Conservation (phyloP, 2,329 filamentous ascomycete genomes). For the Trichoderma simmonsii region DNA sequence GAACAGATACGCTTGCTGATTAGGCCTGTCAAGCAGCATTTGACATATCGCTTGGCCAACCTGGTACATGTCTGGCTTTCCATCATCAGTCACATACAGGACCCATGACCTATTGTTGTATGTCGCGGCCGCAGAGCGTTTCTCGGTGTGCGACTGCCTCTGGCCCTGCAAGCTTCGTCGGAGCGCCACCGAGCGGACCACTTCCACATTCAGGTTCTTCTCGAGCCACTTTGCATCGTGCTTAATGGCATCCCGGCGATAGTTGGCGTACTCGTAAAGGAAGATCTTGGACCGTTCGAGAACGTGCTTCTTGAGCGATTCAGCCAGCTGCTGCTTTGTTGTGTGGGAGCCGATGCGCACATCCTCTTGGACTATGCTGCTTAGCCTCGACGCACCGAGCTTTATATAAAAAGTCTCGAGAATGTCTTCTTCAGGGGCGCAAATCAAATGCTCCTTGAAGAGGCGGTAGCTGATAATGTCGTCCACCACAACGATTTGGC, state of each 20-base stretch:
- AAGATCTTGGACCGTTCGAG: slow-evolving; percentile 88
- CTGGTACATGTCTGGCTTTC: slow-evolving; percentile 80
- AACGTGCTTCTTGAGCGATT: slow-evolving; percentile 73
- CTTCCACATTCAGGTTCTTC: slow-evolving; percentile 73
- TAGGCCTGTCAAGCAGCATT: slow-evolving; percentile 75
- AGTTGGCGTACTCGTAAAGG: slow-evolving; percentile 70
- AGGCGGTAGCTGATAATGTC: slow-evolving; percentile 86
- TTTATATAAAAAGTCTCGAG: slow-evolving; percentile 81
- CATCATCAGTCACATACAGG: slow-evolving; percentile 70
- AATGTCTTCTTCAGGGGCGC: slow-evolving; percentile 83
- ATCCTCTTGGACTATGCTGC: slow-evolving; percentile 74
- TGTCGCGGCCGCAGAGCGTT: slow-evolving; percentile 67
- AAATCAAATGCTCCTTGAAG: slow-evolving; percentile 81
- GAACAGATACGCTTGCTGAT: slow-evolving; percentile 83
- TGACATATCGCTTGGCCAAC: slow-evolving; percentile 84
- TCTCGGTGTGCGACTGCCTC: slow-evolving; percentile 67
- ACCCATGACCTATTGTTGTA: slow-evolving; percentile 54
- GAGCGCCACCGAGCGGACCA: slow-evolving; percentile 75
- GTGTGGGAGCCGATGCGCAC: slow-evolving; percentile 65
- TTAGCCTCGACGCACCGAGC: slow-evolving; percentile 75
- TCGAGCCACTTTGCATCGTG: slow-evolving; percentile 91
- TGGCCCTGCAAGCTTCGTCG: slow-evolving; percentile 72
- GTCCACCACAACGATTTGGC: slow-evolving; percentile 74
- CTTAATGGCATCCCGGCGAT: slow-evolving; percentile 72
- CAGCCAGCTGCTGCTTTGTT: slow-evolving; percentile 65